phyloP scores from a whole-genome alignment of 2,329 filamentous ascomycete species.

The Stenocarpella maydis region DNA sequence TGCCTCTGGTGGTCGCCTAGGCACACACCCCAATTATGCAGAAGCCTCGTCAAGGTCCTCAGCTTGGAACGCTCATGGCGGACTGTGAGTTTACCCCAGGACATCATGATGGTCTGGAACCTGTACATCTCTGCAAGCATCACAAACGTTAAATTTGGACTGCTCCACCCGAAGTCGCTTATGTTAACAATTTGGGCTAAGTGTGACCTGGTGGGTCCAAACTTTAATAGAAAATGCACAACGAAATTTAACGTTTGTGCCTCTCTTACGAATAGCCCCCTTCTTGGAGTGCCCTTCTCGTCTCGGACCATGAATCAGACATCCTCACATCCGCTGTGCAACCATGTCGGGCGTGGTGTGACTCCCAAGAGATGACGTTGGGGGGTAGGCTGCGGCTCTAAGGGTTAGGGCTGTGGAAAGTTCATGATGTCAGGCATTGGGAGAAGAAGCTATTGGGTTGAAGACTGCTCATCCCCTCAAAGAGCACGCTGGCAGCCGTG shows the following conservation, averaged over 20 bases:
- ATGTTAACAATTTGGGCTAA: too few relatives aligned
- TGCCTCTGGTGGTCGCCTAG: background rate
- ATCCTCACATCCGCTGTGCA: background rate
- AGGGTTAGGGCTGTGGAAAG: background rate
- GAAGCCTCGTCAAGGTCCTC: background rate
- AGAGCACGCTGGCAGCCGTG: background rate
- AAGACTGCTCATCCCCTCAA: background rate
- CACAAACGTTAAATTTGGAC: too few relatives aligned
- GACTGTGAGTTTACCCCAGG: background rate
- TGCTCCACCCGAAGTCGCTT: too few relatives aligned
- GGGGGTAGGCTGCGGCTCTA: too few relatives aligned
- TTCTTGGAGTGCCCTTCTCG: background rate
- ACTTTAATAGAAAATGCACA: too few relatives aligned
- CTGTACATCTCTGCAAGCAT: background rate
- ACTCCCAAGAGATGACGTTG: background rate
- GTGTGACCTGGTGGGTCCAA: too few relatives aligned
- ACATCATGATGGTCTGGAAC: background rate
- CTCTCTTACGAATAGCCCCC: background rate
- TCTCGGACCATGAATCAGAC: background rate
- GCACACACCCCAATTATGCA: background rate
- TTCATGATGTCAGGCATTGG: slow-evolving; percentile 25
- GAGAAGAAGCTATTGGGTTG: background rate
- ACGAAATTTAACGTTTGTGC: too few relatives aligned
- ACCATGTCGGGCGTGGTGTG: background rate
- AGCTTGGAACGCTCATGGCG: background rate